Conservation (phyloP, 495 filamentous ascomycete species). For the Sabuloglossum arenarium region DNA sequence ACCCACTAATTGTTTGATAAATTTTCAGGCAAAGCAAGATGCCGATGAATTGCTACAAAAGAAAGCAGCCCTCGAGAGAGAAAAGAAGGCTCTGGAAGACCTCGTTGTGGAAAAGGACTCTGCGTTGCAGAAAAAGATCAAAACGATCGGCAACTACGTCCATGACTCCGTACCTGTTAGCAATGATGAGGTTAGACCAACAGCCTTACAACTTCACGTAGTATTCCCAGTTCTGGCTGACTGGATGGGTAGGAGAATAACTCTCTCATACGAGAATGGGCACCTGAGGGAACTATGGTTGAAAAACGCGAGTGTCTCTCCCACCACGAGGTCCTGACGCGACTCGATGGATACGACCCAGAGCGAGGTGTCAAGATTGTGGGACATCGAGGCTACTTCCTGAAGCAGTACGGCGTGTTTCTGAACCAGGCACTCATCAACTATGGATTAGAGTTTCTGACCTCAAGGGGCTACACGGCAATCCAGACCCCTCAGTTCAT, state of each 20-base stretch:
- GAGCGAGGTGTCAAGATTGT: constrained; percentile 88
- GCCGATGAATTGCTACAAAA: constrained; percentile 49
- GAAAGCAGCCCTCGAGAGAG: constrained; percentile 54
- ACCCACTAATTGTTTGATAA: not conserved
- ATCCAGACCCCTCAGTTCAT: constrained; percentile 92
- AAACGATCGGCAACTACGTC: constrained; percentile 80
- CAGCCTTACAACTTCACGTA: not conserved
- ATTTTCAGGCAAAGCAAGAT: constrained; percentile 59
- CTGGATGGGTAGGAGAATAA: constrained; percentile 45
- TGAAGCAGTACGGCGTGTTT: constrained; percentile 80
- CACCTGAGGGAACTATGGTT: constrained; percentile 44
- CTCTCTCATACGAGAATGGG: constrained; percentile 50
- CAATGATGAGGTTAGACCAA: constrained; percentile 46
- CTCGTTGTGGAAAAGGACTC: constrained; percentile 51
- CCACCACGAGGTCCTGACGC: constrained; percentile 82
- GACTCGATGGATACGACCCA: constrained; percentile 80
- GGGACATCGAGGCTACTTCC: constrained; percentile 85
- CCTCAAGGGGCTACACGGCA: constrained; percentile 54
- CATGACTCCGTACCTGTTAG: constrained; percentile 82
- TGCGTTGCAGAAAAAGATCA: constrained; percentile 52
- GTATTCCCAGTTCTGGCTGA: not conserved
- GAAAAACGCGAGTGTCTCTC: constrained; percentile 58
- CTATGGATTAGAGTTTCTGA: constrained; percentile 80
- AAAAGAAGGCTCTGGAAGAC: constrained; percentile 59
- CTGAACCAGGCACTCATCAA: constrained; percentile 82